Conservation (phyloP, 2,329 filamentous ascomycete species). For the Pseudofabraea citricarpa region DNA sequence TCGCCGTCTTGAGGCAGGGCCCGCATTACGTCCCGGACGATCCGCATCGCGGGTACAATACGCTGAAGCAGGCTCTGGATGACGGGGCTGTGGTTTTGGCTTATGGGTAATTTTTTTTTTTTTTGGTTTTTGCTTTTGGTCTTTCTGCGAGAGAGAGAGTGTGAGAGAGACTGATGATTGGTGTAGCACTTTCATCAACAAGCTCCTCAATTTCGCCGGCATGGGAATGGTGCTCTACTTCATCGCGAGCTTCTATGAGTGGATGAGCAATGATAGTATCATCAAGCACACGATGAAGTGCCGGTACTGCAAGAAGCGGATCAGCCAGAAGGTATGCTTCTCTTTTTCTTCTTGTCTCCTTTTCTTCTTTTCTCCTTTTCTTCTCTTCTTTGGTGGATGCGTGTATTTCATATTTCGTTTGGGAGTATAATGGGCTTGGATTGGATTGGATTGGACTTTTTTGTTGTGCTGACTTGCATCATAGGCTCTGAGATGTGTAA, state of each 20-base stretch:
- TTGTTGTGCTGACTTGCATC: too few species aligned
- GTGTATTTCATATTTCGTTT: background rate
- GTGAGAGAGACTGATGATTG: background rate
- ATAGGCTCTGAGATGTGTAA: conserved; percentile 44
- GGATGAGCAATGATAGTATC: conserved; percentile 57
- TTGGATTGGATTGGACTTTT: too few species aligned
- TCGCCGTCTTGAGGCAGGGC: conserved; percentile 58
- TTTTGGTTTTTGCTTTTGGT: background rate
- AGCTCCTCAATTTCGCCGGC: conserved; percentile 60
- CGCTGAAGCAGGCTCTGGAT: conserved; percentile 60
- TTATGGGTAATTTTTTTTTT: conserved; percentile 48
- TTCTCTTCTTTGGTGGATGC: too few species aligned
- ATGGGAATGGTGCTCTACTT: conserved; percentile 62
- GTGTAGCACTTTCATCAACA: conserved; percentile 54
- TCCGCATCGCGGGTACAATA: conserved; percentile 57
- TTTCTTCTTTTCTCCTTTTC: background rate
- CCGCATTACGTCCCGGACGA: conserved; percentile 41
- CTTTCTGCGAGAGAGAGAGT: background rate
- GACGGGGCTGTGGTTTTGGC: conserved; percentile 70
- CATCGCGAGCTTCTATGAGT: conserved; percentile 58
- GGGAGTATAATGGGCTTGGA: background rate
- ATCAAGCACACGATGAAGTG: conserved; percentile 68
- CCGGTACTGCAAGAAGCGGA: conserved; percentile 59
- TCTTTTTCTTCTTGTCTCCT: background rate
- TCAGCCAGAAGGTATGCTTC: conserved; percentile 54